Percentiles rank a stretch among this genome's conserved stretches.
phyloP scores from a whole-genome alignment of 2,329 filamentous ascomycete species.

The Cadophora gregata region DNA sequence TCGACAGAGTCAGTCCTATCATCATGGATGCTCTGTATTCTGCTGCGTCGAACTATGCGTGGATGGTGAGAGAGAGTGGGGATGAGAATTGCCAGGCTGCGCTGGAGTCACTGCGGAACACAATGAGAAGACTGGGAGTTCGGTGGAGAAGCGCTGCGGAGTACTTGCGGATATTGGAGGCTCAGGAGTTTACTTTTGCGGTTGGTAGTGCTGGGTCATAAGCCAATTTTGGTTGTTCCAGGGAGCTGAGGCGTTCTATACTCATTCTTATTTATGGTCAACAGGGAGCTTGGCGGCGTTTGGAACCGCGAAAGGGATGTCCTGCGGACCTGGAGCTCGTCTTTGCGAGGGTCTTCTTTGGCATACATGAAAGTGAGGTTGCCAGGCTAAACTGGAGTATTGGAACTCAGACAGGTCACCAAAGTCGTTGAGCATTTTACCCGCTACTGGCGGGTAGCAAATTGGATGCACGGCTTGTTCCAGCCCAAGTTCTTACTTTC shows the following conservation, averaged over 20 bases:
- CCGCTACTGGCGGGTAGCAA: background rate
- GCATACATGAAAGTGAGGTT: background rate
- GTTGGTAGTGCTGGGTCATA: constrained; percentile 32
- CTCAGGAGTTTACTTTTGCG: constrained; percentile 46
- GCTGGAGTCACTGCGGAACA: constrained; percentile 43
- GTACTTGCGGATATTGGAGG: constrained; percentile 46
- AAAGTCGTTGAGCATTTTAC: too few relatives aligned
- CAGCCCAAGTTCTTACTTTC: background rate
- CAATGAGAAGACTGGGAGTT: constrained; percentile 41
- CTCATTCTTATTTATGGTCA: background rate
- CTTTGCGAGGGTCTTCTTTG: background rate
- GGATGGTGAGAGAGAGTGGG: constrained; percentile 48
- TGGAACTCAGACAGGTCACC: too few relatives aligned
- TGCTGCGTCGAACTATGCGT: constrained; percentile 47
- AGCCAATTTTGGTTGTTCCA: background rate
- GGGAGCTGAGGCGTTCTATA: background rate
- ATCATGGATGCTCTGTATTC: constrained; percentile 48
- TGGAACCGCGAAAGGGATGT: background rate
- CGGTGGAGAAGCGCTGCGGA: constrained; percentile 48
- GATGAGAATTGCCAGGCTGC: constrained; percentile 41
- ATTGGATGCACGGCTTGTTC: background rate
- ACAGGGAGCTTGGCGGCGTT: background rate
- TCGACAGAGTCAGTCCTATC: constrained; percentile 45
- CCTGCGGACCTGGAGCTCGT: background rate
- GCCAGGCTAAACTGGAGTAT: too few relatives aligned